Conservation (phyloP, 2,329 filamentous ascomycete genomes). For the Claviceps quebecensis region DNA sequence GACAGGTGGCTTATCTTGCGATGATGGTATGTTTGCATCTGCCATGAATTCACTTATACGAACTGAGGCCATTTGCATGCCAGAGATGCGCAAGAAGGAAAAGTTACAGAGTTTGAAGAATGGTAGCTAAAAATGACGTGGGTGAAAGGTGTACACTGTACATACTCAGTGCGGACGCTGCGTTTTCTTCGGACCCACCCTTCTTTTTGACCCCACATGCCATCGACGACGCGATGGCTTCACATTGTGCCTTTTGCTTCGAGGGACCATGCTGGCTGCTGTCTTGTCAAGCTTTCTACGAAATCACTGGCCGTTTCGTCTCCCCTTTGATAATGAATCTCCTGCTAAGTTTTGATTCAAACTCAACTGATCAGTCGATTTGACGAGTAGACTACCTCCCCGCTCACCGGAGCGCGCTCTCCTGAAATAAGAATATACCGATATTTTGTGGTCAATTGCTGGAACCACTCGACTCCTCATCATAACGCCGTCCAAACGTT, state of each 20-base stretch:
- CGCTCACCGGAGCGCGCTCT: background rate
- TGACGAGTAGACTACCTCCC: too few species aligned
- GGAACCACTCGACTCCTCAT: background rate
- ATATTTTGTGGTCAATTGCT: background rate
- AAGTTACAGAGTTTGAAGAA: too few species aligned
- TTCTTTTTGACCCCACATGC: background rate
- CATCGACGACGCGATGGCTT: background rate
- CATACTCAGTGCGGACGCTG: too few species aligned
- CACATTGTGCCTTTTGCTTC: background rate
- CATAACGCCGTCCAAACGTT: background rate
- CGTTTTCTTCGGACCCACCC: too few species aligned
- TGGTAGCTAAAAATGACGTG: too few species aligned
- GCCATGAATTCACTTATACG: background rate
- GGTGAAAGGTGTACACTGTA: too few species aligned
- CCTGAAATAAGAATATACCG: background rate
- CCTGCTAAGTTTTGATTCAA: background rate
- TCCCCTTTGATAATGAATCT: background rate
- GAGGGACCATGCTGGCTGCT: background rate
- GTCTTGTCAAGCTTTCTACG: constrained; percentile 1
- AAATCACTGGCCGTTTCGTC: background rate
- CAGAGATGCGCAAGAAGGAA: too few species aligned
- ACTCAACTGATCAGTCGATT: background rate
- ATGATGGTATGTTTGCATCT: background rate
- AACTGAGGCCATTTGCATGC: too few species aligned
- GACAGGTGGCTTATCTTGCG: too few species aligned